phyloP scores from a whole-genome alignment of 768 basidiomycete species.

The Mycena metata region DNA sequence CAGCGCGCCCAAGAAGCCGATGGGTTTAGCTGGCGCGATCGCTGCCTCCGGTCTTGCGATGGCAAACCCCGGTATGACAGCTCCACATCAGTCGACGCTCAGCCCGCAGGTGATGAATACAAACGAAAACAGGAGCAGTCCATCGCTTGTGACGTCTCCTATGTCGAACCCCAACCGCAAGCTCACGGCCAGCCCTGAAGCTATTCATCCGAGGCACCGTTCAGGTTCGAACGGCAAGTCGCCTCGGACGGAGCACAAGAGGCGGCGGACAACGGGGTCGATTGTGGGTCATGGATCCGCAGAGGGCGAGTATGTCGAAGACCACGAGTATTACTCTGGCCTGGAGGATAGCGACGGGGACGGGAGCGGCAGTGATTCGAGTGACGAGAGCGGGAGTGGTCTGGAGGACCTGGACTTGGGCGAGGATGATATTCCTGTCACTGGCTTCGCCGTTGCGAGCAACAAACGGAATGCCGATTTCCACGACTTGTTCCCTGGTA shows the following conservation, averaged over 20 bases:
- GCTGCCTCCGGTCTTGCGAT: slow-evolving; percentile 78
- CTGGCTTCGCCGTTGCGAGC: slow-evolving; percentile 97
- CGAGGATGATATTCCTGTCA: slow-evolving; percentile 88
- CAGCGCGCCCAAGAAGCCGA: slow-evolving; percentile 58
- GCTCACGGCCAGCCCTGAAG: slow-evolving; percentile 25
- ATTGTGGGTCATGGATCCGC: slow-evolving; percentile 26
- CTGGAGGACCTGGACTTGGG: slow-evolving; percentile 60
- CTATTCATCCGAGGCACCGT: slow-evolving; percentile 16
- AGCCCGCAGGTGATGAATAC: slow-evolving; percentile 44
- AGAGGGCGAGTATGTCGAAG: slow-evolving; percentile 38
- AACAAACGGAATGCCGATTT: slow-evolving; percentile 96
- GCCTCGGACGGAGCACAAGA: slow-evolving; percentile 17
- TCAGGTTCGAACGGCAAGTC: slow-evolving; percentile 25
- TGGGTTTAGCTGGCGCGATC: slow-evolving; percentile 75
- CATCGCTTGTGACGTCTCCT: slow-evolving; percentile 38
- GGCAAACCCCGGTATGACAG: slow-evolving; percentile 66
- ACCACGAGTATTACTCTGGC: slow-evolving; percentile 45
- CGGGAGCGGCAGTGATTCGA: slow-evolving; percentile 42
- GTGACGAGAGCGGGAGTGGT: slow-evolving; percentile 45
- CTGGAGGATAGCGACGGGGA: slow-evolving; percentile 43
- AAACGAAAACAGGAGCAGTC: slow-evolving; percentile 34
- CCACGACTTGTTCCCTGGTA: slow-evolving; percentile 89
- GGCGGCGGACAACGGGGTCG: slow-evolving; percentile 37
- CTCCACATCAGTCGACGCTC: slow-evolving; percentile 61
- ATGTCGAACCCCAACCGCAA: slow-evolving; percentile 31